These are phyloP conservation scores for Peronospora destructor DNA, from an alignment of 352 stramenopile species.

Conservation along the genomic window DNA sequence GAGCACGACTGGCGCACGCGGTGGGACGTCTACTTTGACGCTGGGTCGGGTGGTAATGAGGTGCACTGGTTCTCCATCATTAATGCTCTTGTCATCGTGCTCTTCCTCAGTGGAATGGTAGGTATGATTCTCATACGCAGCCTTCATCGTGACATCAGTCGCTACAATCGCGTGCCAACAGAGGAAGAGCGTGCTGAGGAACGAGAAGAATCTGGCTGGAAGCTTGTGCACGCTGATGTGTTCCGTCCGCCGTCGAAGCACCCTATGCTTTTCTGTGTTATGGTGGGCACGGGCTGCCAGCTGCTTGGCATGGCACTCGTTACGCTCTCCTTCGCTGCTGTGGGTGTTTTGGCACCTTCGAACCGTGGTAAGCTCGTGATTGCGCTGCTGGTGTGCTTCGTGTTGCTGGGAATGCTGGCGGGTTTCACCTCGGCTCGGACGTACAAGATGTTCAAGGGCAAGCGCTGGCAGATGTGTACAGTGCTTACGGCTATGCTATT, in stretches of 20 bases:
- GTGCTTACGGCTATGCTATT: slow-evolving; percentile 94
- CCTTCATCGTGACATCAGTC: slow-evolving; percentile 95
- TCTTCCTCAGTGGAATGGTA: slow-evolving; percentile 98
- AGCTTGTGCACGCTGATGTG: slow-evolving; percentile 98
- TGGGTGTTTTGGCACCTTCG: slow-evolving; percentile 94
- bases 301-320: slow-evolving; percentile 93
- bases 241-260: slow-evolving; percentile 94
- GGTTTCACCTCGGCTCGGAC: slow-evolving; percentile 94
- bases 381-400: slow-evolving; percentile 95
- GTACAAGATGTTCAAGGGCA: slow-evolving; percentile 99
- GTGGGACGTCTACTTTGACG: slow-evolving; percentile 98
- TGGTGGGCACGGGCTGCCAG: slow-evolving; percentile 96
- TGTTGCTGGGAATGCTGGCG: slow-evolving; percentile 93
- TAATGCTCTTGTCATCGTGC: slow-evolving; percentile 98
- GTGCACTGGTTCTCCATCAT: slow-evolving; percentile 99
- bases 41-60: slow-evolving; percentile 85
- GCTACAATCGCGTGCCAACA: slow-evolving; percentile 95
- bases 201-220: slow-evolving; percentile 97
- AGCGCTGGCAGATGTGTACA: slow-evolving; percentile 96
- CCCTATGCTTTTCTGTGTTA: slow-evolving; percentile 96
- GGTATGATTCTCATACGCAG: slow-evolving; percentile 98
- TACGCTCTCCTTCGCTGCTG: slow-evolving; percentile 95
- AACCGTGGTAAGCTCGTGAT: slow-evolving; percentile 98
- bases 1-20: slow-evolving; percentile 95
- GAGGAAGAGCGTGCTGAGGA: slow-evolving; percentile 97